Evolutionary conservation across 192 early-diverging fungal species (phyloP).

Genomic region (Linnemannia exigua): DNA sequence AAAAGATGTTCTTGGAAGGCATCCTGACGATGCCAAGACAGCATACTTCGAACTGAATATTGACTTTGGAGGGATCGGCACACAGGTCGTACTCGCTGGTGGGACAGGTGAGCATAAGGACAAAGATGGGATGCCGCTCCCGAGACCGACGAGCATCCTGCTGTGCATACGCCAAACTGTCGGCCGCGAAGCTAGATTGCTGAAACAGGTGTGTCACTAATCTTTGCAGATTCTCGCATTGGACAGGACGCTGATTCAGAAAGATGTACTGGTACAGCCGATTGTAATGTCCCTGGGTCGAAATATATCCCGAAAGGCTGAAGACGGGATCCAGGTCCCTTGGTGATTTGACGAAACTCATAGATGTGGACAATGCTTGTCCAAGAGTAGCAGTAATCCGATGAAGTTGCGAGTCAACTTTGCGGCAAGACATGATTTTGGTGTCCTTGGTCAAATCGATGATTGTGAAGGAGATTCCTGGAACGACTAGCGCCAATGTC

Average conservation of each 20-base stretch:
- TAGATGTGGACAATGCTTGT: conserved; percentile 41
- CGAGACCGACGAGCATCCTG: conserved; percentile 23
- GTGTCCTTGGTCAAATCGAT: conserved; percentile 46
- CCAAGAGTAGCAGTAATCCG: conserved; percentile 63
- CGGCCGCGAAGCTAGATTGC: conserved; percentile 33
- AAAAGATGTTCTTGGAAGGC: not conserved
- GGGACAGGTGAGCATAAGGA: conserved; percentile 66
- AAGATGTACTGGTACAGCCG: conserved; percentile 41
- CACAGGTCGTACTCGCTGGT: conserved; percentile 63
- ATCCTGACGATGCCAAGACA: not conserved
- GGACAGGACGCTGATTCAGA: conserved; percentile 42
- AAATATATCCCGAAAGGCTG: conserved; percentile 37
- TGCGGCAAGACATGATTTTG: conserved; percentile 54
- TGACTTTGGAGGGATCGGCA: conserved; percentile 67
- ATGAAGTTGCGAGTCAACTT: conserved; percentile 41
- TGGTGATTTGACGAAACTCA: conserved; percentile 9
- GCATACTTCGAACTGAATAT: conserved; percentile 67
- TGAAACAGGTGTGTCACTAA: conserved; percentile 28
- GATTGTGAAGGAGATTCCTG: conserved; percentile 57
- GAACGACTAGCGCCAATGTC: conserved; percentile 59
- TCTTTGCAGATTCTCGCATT: conserved; percentile 12
- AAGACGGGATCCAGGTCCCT: not conserved
- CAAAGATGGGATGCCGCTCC: conserved; percentile 66
- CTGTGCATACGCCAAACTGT: conserved; percentile 30
- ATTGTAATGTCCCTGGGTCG: conserved; percentile 43